These are phyloP conservation scores for Tulasnella sp. DNA, from an alignment of 768 basidiomycete genomes.

Conservation along the genomic window DNA sequence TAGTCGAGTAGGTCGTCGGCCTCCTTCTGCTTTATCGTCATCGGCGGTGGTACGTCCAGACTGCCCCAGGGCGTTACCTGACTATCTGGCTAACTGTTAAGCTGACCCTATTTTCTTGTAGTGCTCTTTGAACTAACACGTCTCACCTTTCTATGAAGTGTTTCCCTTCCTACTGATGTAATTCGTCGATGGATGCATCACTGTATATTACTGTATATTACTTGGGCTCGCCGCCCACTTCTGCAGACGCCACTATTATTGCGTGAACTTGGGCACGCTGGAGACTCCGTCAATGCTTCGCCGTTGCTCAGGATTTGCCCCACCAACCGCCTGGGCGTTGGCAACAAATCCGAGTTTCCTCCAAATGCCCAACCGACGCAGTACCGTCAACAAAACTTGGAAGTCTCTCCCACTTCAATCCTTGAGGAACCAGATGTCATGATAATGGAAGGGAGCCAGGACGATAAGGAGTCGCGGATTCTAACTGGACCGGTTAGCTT, in stretches of 20 bases:
- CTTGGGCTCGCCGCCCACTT: not conserved
- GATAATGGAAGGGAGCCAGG: too few species aligned
- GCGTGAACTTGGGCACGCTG: not conserved
- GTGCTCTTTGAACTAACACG: constrained; percentile 11
- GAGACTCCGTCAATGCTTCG: not conserved
- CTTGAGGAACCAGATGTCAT: too few species aligned
- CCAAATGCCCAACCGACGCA: too few species aligned
- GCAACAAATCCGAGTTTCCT: too few species aligned
- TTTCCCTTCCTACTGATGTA: not conserved
- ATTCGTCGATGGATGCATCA: not conserved
- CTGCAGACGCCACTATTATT: not conserved
- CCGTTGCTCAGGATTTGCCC: not conserved
- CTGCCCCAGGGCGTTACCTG: not conserved
- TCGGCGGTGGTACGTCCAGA: constrained; percentile 12
- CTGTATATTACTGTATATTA: constrained; percentile 15
- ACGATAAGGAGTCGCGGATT: too few species aligned
- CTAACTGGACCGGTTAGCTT: too few species aligned
- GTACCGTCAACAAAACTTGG: too few species aligned
- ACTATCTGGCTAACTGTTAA: not conserved
- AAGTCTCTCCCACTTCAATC: too few species aligned
- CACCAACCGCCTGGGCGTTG: too few species aligned
- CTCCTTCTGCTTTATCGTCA: constrained; percentile 18
- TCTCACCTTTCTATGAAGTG: not conserved
- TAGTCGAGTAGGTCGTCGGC: not conserved
- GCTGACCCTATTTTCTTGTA: not conserved